These are phyloP conservation scores for Echium plantagineum DNA, from an alignment of 257 asterid genomes.

Conservation along the genomic window DNA sequence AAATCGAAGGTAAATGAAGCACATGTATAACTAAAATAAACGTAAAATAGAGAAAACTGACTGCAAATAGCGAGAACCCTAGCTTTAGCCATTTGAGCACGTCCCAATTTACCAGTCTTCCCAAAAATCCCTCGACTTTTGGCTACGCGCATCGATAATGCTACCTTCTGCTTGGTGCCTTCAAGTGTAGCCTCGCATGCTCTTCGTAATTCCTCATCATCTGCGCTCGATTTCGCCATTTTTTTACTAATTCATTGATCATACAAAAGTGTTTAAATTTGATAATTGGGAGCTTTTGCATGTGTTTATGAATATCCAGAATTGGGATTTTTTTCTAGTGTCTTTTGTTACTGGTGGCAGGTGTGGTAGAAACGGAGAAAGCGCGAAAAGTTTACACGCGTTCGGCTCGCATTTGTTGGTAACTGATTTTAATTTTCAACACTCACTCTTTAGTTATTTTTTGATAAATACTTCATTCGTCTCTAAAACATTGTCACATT, in stretches of 20 bases:
- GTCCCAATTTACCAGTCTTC: constrained; percentile 68
- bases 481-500: too few species aligned
- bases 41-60: constrained; percentile 11
- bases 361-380: too few species aligned
- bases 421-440: background rate
- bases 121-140: constrained; percentile 83
- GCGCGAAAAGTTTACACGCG: background rate
- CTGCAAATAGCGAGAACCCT: constrained; percentile 93
- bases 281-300: too few species aligned
- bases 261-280: too few species aligned
- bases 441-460: too few species aligned
- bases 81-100: constrained; percentile 91
- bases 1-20: too few species aligned
- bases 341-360: too few species aligned
- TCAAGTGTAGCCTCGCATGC: constrained; percentile 93
- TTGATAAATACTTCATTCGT: too few species aligned
- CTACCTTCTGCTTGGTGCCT: constrained; percentile 63
- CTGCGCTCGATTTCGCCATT: constrained; percentile 99
- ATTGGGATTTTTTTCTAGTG: too few species aligned
- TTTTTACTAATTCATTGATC: background rate
- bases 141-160: constrained; percentile 90
- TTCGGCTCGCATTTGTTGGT: background rate
- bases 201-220: constrained; percentile 85
- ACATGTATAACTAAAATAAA: background rate
- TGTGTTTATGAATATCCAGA: too few species aligned